A percentile compares a stretch with the other conserved stretches of the same genome.
phyloP scores from a whole-genome alignment of 768 basidiomycete genomes.

The Daedaleopsis nitida region DNA sequence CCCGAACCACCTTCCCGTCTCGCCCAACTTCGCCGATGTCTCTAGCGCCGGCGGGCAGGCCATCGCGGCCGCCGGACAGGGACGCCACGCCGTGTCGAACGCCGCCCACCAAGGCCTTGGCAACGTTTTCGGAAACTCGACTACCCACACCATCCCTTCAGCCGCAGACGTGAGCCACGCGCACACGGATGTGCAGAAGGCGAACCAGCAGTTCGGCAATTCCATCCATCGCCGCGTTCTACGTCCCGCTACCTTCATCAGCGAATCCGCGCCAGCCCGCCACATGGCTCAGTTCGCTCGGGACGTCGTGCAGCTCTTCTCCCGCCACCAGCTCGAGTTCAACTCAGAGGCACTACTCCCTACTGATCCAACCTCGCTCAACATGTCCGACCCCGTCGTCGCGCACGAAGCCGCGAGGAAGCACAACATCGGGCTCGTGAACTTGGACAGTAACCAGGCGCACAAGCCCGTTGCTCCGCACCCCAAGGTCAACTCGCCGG shows the following conservation, averaged over 20 bases:
- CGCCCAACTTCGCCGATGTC: background rate
- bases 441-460: slow-evolving; percentile 30
- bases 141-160: background rate
- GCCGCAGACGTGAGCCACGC: background rate
- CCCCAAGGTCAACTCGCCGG: background rate
- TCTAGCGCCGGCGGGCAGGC: background rate
- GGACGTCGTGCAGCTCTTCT: background rate
- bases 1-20: background rate
- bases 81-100: slow-evolving; percentile 6
- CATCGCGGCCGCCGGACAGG: slow-evolving; percentile 1
- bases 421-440: slow-evolving; percentile 23
- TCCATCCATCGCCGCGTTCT: slow-evolving; percentile 13
- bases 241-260: slow-evolving; percentile 3
- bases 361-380: slow-evolving; percentile 10
- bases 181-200: background rate
- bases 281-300: background rate
- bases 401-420: slow-evolving; percentile 15
- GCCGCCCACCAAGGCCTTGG: slow-evolving; percentile 4
- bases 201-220: background rate
- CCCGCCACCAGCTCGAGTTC: slow-evolving; percentile 8
- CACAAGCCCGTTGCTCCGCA: background rate
- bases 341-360: slow-evolving; percentile 7
- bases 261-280: background rate
- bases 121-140: background rate
- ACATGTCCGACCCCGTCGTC: slow-evolving; percentile 17